phyloP scores from a whole-genome alignment of 2,329 filamentous ascomycete genomes.

The Paraphoma sp. region DNA sequence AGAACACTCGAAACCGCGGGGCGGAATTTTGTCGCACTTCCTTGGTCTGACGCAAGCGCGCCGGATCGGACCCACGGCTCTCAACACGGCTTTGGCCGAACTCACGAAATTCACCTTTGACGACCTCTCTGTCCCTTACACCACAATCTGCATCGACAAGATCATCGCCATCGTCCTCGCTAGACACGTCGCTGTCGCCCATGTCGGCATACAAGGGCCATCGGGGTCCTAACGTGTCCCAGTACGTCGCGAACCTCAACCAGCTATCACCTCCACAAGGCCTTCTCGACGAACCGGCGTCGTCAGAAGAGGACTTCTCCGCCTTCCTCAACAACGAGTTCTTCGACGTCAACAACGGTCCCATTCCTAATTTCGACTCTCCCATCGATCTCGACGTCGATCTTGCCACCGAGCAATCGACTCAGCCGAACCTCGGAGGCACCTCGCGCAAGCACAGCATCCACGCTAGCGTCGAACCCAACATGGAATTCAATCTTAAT shows the following conservation, averaged over 20 bases:
- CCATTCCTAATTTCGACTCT: conserved; percentile 32
- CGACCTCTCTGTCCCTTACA: conserved; percentile 14
- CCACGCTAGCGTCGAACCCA: conserved; percentile 25
- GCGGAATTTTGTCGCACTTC: neutral
- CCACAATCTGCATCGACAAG: conserved; percentile 7
- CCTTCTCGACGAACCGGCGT: conserved; percentile 47
- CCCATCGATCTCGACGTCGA: conserved; percentile 39
- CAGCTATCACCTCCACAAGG: conserved; percentile 59
- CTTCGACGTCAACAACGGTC: conserved; percentile 67
- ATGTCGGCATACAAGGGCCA: conserved; percentile 81
- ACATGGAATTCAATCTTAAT: conserved; percentile 45
- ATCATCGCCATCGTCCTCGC: conserved; percentile 10
- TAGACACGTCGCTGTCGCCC: conserved; percentile 18
- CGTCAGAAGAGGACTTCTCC: conserved; percentile 54
- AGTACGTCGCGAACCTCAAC: conserved; percentile 88
- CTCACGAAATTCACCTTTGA: conserved; percentile 18
- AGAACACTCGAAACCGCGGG: neutral
- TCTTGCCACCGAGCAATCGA: conserved; percentile 28
- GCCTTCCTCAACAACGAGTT: conserved; percentile 67
- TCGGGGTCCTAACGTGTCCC: conserved; percentile 84
- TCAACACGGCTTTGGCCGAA: conserved; percentile 18
- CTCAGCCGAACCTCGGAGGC: conserved; percentile 19
- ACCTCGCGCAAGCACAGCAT: conserved; percentile 19
- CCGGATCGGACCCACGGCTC: conserved; percentile 15
- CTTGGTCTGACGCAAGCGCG: conserved; percentile 10